Conservation (phyloP, 352 stramenopile species). For the Phytophthora sojae region DNA sequence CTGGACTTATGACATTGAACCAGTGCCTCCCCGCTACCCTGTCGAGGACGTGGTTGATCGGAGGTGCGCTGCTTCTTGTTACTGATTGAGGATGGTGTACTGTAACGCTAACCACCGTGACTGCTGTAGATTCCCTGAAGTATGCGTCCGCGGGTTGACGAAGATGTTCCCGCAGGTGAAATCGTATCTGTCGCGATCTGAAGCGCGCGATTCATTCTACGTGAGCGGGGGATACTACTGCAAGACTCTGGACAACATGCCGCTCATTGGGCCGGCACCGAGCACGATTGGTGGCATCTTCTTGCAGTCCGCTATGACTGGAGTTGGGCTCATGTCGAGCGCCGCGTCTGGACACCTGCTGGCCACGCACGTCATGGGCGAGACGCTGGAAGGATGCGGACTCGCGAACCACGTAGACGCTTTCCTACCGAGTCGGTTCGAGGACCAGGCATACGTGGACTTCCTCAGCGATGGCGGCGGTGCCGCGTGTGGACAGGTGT, state of each 20-base stretch:
- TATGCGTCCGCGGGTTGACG: slow-evolving; percentile 64
- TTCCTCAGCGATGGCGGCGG: slow-evolving; percentile 58
- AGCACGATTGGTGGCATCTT: slow-evolving; percentile 71
- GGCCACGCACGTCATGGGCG: slow-evolving; percentile 69
- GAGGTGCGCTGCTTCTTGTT: slow-evolving; percentile 34
- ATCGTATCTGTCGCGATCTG: slow-evolving; percentile 59
- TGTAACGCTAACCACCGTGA: neutral
- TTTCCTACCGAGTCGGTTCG: slow-evolving; percentile 73
- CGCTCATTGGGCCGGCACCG: slow-evolving; percentile 69
- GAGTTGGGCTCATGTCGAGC: slow-evolving; percentile 82
- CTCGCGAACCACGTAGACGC: slow-evolving; percentile 59
- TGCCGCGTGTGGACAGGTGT: slow-evolving; percentile 69
- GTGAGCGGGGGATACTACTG: slow-evolving; percentile 84
- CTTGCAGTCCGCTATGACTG: slow-evolving; percentile 77
- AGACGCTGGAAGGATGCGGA: slow-evolving; percentile 46
- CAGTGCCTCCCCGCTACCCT: slow-evolving; percentile 65
- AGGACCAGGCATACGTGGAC: slow-evolving; percentile 62
- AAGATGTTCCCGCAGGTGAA: slow-evolving; percentile 72
- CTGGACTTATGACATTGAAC: slow-evolving; percentile 81
- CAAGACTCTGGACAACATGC: slow-evolving; percentile 82
- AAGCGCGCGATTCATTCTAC: slow-evolving; percentile 70
- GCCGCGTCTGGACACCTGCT: slow-evolving; percentile 72
- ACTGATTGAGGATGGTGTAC: neutral
- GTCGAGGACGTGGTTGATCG: slow-evolving; percentile 70
- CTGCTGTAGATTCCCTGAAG: slow-evolving; percentile 66